These are phyloP conservation scores for Pulicaria dysenterica DNA, from an alignment of 129 eudicot species.

Conservation along the genomic window DNA sequence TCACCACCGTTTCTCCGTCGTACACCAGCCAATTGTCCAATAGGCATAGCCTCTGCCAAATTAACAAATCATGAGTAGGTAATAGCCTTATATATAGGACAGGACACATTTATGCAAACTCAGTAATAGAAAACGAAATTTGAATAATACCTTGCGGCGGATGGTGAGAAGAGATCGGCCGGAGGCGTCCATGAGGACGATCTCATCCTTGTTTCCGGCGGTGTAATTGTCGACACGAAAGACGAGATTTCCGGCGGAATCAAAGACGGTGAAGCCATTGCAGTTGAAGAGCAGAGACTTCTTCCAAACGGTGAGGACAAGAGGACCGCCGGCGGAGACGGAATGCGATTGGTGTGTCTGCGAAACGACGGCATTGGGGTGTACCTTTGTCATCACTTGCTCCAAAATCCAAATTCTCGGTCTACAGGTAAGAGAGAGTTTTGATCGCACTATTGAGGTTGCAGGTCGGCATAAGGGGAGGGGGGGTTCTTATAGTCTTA, in stretches of 20 bases:
- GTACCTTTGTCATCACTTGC: conserved; percentile 31
- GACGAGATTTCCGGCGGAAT: conserved; percentile 59
- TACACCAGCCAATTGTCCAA: conserved; percentile 58
- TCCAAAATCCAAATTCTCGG: too few relatives aligned
- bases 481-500: conserved; percentile 24
- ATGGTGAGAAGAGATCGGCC: conserved; percentile 51
- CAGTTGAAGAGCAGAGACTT: conserved; percentile 71
- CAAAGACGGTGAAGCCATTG: conserved; percentile 74
- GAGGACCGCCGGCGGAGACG: background rate
- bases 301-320: conserved; percentile 69
- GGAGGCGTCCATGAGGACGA: conserved; percentile 68
- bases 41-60: conserved; percentile 44
- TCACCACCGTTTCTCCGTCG: conserved; percentile 45
- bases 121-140: background rate
- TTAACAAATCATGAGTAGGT: background rate
- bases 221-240: conserved; percentile 72
- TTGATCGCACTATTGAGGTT: background rate
- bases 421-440: background rate
- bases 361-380: conserved; percentile 31
- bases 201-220: conserved; percentile 39
- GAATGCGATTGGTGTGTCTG: background rate
- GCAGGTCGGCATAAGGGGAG: background rate
- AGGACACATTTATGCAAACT: background rate
- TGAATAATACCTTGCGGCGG: conserved; percentile 42
- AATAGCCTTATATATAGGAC: background rate